These are phyloP conservation scores for Mariannaea sp. DNA, from an alignment of 2,329 filamentous ascomycete species.

Conservation along the genomic window DNA sequence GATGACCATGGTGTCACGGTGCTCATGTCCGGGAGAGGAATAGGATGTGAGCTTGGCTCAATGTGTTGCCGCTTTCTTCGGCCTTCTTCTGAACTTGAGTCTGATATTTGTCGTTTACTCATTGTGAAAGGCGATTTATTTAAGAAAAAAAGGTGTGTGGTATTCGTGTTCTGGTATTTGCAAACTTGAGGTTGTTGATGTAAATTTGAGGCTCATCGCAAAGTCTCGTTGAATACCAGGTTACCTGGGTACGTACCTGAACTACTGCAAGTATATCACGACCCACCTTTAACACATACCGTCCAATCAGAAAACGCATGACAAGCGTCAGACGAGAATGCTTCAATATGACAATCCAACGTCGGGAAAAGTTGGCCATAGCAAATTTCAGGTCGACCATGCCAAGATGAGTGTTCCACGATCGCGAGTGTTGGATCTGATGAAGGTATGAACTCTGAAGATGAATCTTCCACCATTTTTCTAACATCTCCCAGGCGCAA, in stretches of 20 bases:
- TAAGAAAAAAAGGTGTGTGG: background rate
- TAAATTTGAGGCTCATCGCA: constrained; percentile 11
- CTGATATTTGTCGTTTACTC: constrained; percentile 22
- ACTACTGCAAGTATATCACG: background rate
- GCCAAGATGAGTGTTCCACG: constrained; percentile 66
- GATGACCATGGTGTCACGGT: constrained; percentile 52
- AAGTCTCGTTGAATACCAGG: background rate
- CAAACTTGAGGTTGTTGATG: background rate
- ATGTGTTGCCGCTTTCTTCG: constrained; percentile 29
- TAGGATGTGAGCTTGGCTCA: constrained; percentile 3
- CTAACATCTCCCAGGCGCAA: constrained; percentile 67
- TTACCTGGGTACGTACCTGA: too few species aligned
- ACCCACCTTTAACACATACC: constrained; percentile 5
- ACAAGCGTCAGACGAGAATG: constrained; percentile 27
- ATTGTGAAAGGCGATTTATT: constrained; percentile 17
- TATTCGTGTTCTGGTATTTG: background rate
- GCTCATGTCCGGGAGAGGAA: constrained; percentile 21
- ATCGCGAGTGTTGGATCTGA: constrained; percentile 69
- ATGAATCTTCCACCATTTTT: background rate
- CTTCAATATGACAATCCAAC: constrained; percentile 37
- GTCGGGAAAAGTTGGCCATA: constrained; percentile 35
- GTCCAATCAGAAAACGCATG: constrained; percentile 30
- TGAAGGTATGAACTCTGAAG: constrained; percentile 65
- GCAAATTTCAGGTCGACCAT: constrained; percentile 35
- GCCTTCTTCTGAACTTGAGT: constrained; percentile 5